phyloP scores from a whole-genome alignment of 371 early-diverging fungal species.

The Globomyces sp. region DNA sequence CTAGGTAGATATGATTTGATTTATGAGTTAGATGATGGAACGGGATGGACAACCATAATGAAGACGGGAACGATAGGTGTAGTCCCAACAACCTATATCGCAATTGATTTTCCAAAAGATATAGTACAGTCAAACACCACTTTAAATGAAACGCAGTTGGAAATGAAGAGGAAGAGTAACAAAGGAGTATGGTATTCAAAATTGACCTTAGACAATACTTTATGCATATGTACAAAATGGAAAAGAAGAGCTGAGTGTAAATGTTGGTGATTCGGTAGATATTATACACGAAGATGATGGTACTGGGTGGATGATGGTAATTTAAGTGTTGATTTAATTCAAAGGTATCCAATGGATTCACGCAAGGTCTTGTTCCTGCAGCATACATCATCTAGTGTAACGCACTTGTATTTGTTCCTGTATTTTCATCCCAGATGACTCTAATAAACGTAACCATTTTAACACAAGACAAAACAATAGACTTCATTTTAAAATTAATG shows the following conservation, averaged over 20 bases:
- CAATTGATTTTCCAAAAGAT: constrained; percentile 12
- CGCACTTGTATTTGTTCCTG: too few relatives aligned
- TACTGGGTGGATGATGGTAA: constrained; percentile 40
- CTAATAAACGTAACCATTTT: too few relatives aligned
- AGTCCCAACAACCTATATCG: constrained; percentile 42
- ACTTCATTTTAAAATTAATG: too few relatives aligned
- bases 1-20: constrained; percentile 20
- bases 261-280: constrained; percentile 31
- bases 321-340: too few relatives aligned
- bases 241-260: constrained; percentile 37
- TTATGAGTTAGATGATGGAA: constrained; percentile 37
- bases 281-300: constrained; percentile 42
- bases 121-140: constrained; percentile 12
- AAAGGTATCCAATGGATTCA: too few relatives aligned
- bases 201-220: constrained; percentile 9
- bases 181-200: constrained; percentile 4
- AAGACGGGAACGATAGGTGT: constrained; percentile 22
- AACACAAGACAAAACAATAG: too few relatives aligned
- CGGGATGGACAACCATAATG: constrained; percentile 38
- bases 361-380: too few relatives aligned
- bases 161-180: background rate
- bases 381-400: too few relatives aligned
- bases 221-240: constrained; percentile 31
- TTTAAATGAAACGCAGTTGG: background rate
- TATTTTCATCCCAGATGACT: too few relatives aligned